Percentiles rank a stretch among this genome's conserved stretches.
Evolutionary conservation across 805 yeast genomes (phyloP).

Genomic region (Vanderwaltozyma polyspora): DNA sequence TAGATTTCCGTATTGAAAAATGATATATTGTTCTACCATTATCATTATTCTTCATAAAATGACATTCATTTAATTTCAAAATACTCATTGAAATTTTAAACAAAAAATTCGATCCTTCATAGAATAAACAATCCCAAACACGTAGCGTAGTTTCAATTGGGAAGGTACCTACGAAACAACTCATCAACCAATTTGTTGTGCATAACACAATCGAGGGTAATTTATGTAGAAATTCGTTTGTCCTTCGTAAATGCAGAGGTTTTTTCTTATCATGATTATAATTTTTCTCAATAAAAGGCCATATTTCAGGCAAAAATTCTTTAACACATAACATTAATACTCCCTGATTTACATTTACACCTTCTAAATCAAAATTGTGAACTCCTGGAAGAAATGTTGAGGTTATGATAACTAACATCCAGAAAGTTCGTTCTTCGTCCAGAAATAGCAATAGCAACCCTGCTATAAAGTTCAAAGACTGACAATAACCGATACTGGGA

Average conservation of each 20-base stretch:
- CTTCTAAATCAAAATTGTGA: constrained; percentile 81
- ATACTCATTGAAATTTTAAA: constrained; percentile 76
- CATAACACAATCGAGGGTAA: constrained; percentile 86
- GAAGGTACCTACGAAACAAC: constrained; percentile 76
- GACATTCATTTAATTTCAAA: constrained; percentile 33
- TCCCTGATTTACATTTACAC: constrained; percentile 92
- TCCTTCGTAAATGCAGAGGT: constrained; percentile 1
- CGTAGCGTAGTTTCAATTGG: constrained; percentile 83
- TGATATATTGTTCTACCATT: constrained; percentile 1
- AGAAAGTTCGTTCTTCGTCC: constrained; percentile 83
- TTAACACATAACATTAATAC: constrained; percentile 76
- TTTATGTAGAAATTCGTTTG: constrained; percentile 45
- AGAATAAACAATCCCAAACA: constrained; percentile 91
- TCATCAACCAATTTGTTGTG: constrained; percentile 97
- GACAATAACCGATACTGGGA: constrained; percentile 92
- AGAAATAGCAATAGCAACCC: constrained; percentile 75
- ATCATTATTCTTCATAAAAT: constrained; percentile 9
- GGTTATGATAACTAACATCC: constrained; percentile 91
- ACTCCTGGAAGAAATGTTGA: constrained; percentile 79
- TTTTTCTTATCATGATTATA: not conserved
- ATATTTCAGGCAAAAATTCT: constrained; percentile 72
- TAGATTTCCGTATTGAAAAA: constrained; percentile 1
- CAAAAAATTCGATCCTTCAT: constrained; percentile 78
- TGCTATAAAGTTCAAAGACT: constrained; percentile 83
- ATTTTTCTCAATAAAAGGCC: constrained; percentile 32